phyloP scores from a whole-genome alignment of 2,329 filamentous ascomycete species.

The Aspergillus fumigatiaffinis region DNA sequence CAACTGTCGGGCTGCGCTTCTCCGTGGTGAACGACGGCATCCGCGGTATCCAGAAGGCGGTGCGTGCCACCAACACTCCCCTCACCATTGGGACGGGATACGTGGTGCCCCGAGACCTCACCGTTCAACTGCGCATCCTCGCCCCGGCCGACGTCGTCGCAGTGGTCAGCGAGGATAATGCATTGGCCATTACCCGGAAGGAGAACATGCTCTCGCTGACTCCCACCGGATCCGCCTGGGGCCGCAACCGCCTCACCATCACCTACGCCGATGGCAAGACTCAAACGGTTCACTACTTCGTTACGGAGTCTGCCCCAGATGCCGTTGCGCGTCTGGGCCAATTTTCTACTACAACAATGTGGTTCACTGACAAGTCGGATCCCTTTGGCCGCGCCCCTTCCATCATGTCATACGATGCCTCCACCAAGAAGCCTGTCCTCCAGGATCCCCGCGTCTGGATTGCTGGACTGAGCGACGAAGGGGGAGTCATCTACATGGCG shows the following conservation, averaged over 20 bases:
- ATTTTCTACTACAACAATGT: constrained; percentile 54
- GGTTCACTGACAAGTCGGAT: constrained; percentile 50
- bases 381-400: constrained; percentile 54
- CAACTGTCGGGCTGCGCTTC: constrained; percentile 52
- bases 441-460: constrained; percentile 53
- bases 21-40: constrained; percentile 44
- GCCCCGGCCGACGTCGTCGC: constrained; percentile 21
- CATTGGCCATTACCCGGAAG: constrained; percentile 32
- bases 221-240: constrained; percentile 44
- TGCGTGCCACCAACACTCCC: constrained; percentile 44
- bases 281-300: constrained; percentile 56
- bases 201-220: background rate
- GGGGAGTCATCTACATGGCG: constrained; percentile 53
- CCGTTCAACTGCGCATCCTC: constrained; percentile 46
- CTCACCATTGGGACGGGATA: constrained; percentile 53
- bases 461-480: constrained; percentile 58
- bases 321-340: constrained; percentile 46
- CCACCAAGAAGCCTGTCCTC: constrained; percentile 33
- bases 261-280: constrained; percentile 45
- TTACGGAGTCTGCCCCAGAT: constrained; percentile 48
- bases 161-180: constrained; percentile 16
- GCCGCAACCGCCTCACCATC: constrained; percentile 48
- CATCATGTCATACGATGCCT: constrained; percentile 53
- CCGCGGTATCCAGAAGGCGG: constrained; percentile 46
- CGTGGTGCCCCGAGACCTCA: constrained; percentile 48